Base-by-base conservation (phyloP, 345 rosid species). In the Eucalyptus sp. region DNA sequence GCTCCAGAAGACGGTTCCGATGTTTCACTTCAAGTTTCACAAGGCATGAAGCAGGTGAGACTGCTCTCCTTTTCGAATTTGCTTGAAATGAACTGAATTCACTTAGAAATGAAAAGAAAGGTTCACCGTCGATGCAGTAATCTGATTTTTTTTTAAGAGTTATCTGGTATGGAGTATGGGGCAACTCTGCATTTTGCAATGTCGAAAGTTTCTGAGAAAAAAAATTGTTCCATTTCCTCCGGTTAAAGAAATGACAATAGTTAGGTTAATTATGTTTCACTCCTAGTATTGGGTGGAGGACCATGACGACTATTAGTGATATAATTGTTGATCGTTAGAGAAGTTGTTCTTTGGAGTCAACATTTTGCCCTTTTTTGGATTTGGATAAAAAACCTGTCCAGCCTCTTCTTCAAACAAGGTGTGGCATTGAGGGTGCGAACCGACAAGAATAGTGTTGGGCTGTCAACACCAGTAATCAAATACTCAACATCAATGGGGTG, bases 41-140 rank as follows among this genome's bases (percentile, higher is more conserved):
- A 89, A 64, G 89, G 92, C 79, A 90, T 89, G 88, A 96, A 95
- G 94, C 95, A 93, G 93, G 99, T 98, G 92, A 92, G 93, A 87
- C 71, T 88, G 90, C 31, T 86, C 90, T 90, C 49, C 41, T 89
- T 93, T 89, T 88, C 64, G 88, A 88, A 90, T 89, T 64, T 88
- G 64, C 68, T 37, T 76, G 83, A 37, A 76, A 76, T 20, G 80
- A 76, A 37, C 83, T 76, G 48, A 76, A 76, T 76, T 76, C 27
- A 76, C 83, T 37, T 24, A 10, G 46, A 76, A 37, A 37, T 76
- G 41, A 50, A 86, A 86, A 86, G 87, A n/a, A 50, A 24, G 52
- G 37, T 86, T n/a, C 46, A 41, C 29, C 1, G 43, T n/a, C 41
- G 10, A 31, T 10, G 41, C 29, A 0, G 64, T 31, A 29, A 51